A percentile compares a stretch with the other conserved stretches of the same genome.
These are phyloP conservation scores for Digitaria exilis DNA, from an alignment of 202 grass and related monocot species.

Conservation along the genomic window DNA sequence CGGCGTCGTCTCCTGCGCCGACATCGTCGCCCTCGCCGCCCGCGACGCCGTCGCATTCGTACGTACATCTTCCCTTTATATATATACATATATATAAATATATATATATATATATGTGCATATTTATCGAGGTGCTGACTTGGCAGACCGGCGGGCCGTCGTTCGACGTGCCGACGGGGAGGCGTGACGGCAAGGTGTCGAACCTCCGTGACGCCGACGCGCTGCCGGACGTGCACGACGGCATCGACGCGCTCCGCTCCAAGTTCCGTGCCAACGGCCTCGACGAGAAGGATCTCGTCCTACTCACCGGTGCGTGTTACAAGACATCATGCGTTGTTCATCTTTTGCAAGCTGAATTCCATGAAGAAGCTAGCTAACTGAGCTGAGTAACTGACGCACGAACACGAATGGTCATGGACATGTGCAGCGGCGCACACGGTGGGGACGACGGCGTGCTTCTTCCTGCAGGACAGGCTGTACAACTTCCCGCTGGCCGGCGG, in stretches of 20 bases:
- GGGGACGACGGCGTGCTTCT: conserved; percentile 93
- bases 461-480: conserved; percentile 77
- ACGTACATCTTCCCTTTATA: neutral
- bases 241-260: conserved; percentile 47
- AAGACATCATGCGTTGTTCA: too few species aligned
- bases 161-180: conserved; percentile 75
- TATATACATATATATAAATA: neutral
- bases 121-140: too few species aligned
- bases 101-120: too few species aligned
- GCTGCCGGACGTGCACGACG: conserved; percentile 73
- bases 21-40: conserved; percentile 72
- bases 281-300: conserved; percentile 75
- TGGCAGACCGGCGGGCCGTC: conserved; percentile 72
- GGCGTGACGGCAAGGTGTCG: conserved; percentile 62
- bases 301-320: conserved; percentile 65
- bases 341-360: neutral
- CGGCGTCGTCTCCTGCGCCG: conserved; percentile 89
- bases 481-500: conserved; percentile 52
- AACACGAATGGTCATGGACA: too few species aligned
- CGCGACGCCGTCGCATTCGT: conserved; percentile 70
- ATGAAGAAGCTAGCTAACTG: neutral
- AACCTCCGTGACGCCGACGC: conserved; percentile 56
- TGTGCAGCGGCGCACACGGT: conserved; percentile 92
- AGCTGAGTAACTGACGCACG: too few species aligned
- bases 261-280: conserved; percentile 83